A percentile compares a stretch with the other conserved stretches of the same genome.
These are phyloP conservation scores for Sordariomycetes sp. DNA, from an alignment of 2,329 filamentous ascomycete species.

Conservation along the genomic window DNA sequence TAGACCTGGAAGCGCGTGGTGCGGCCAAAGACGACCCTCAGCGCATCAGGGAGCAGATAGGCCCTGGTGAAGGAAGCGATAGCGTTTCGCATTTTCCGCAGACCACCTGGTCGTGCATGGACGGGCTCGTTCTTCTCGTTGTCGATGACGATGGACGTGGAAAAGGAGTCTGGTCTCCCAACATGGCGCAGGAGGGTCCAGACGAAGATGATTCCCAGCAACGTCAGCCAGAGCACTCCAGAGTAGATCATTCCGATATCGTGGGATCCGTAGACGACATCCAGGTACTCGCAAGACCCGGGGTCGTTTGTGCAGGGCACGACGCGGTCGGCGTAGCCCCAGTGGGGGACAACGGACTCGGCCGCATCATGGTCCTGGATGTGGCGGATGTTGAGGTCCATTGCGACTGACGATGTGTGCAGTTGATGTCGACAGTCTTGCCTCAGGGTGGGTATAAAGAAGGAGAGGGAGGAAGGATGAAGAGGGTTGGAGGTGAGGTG, in stretches of 20 bases:
- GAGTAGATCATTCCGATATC: slow-evolving; percentile 40
- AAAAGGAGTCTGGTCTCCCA: slow-evolving; percentile 15
- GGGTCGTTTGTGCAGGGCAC: slow-evolving; percentile 35
- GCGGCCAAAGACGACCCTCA: slow-evolving; percentile 51
- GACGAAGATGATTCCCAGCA: slow-evolving; percentile 31
- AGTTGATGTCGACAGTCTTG: too few species aligned
- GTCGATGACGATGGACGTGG: slow-evolving; percentile 8
- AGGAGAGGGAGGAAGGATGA: too few species aligned
- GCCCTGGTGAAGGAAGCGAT: slow-evolving; percentile 31
- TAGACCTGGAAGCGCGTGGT: slow-evolving; percentile 60
- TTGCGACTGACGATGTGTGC: background rate
- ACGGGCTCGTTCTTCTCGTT: background rate
- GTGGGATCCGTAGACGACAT: slow-evolving; percentile 39
- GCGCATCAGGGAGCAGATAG: slow-evolving; percentile 52
- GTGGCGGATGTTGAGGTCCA: slow-evolving; percentile 15
- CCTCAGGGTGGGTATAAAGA: too few species aligned
- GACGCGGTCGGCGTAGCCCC: slow-evolving; percentile 36
- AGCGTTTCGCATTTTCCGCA: slow-evolving; percentile 22
- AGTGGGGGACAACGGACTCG: slow-evolving; percentile 27
- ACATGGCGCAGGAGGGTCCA: slow-evolving; percentile 24
- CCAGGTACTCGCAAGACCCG: slow-evolving; percentile 40
- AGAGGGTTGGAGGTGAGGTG: too few species aligned
- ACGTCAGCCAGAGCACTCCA: slow-evolving; percentile 38
- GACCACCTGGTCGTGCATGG: slow-evolving; percentile 6
- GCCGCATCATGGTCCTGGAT: slow-evolving; percentile 32